Conservation (phyloP, 129 eudicot genomes). For the Ambrosia trifida region DNA sequence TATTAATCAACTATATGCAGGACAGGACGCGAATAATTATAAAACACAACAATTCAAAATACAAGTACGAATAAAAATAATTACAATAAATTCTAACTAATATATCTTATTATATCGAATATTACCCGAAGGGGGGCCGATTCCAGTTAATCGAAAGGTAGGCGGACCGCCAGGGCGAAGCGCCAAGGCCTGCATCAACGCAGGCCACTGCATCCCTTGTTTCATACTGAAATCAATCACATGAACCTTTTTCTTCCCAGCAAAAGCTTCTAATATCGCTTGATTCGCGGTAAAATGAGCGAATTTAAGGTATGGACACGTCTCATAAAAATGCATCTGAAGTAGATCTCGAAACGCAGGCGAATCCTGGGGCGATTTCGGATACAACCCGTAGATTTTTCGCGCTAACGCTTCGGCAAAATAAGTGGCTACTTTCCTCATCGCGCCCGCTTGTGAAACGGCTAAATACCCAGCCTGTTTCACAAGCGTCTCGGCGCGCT, state of each 20-base stretch:
- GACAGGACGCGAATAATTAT: too few relatives aligned
- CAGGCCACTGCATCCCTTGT: conserved; percentile 94
- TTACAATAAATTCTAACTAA: too few relatives aligned
- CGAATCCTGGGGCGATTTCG: conserved; percentile 41
- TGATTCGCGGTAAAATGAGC: conserved; percentile 87
- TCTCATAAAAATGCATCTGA: conserved; percentile 64
- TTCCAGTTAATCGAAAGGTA: conserved; percentile 64
- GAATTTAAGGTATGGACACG: conserved; percentile 67
- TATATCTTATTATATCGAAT: too few relatives aligned
- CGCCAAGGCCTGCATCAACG: conserved; percentile 76
- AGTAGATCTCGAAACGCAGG: conserved; percentile 27
- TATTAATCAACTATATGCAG: too few relatives aligned
- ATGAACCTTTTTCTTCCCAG: conserved; percentile 52
- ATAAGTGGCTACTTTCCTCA: conserved; percentile 55
- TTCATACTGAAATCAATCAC: conserved; percentile 88
- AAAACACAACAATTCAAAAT: too few relatives aligned
- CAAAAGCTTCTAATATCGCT: conserved; percentile 79
- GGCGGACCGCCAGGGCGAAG: conserved; percentile 76
- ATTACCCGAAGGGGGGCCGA: conserved; percentile 56
- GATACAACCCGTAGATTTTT: conserved; percentile 45
- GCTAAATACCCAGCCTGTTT: conserved; percentile 6
- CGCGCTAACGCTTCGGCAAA: conserved; percentile 37
- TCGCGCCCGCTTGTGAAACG: conserved; percentile 55
- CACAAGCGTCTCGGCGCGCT: conserved; percentile 1
- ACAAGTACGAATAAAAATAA: too few relatives aligned